Conservation (phyloP, 345 rosid species). For the Corymbia maculata region DNA sequence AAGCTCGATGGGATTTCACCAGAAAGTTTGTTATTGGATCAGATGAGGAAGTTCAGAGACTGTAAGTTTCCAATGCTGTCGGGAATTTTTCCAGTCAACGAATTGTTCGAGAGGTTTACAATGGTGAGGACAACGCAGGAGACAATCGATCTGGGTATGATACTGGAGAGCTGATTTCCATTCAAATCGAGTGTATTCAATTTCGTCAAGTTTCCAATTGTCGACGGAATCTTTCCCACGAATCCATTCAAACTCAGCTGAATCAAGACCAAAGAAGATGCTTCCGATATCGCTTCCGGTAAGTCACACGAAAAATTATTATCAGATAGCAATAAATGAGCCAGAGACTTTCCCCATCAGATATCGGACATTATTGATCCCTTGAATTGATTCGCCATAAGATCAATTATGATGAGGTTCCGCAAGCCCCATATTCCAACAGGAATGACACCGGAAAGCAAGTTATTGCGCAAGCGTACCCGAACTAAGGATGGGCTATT, state of each 20-base stretch:
- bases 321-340: conserved; percentile 25
- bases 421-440: conserved; percentile 75
- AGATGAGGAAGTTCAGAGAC: conserved; percentile 52
- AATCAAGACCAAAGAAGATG: conserved; percentile 43
- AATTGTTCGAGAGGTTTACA: conserved; percentile 52
- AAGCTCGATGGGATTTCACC: conserved; percentile 55
- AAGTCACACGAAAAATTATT: conserved; percentile 56
- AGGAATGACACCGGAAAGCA: conserved; percentile 51
- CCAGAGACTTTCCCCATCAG: conserved; percentile 53
- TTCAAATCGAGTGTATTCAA: conserved; percentile 34
- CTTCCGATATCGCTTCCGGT: conserved; percentile 41
- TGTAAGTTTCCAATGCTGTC: conserved; percentile 32
- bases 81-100: conserved; percentile 57
- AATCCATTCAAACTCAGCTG: conserved; percentile 41
- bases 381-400: conserved; percentile 47
- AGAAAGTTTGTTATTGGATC: conserved; percentile 57
- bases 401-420: conserved; percentile 44
- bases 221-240: conserved; percentile 41
- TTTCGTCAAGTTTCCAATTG: conserved; percentile 45
- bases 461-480: conserved; percentile 54
- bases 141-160: conserved; percentile 51
- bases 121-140: conserved; percentile 35
- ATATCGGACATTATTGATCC: conserved; percentile 43
- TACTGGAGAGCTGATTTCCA: conserved; percentile 44
- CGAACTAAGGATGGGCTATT: conserved; percentile 50